Base-by-base conservation (phyloP, 306 rosid species). In the Malus domestica region DNA sequence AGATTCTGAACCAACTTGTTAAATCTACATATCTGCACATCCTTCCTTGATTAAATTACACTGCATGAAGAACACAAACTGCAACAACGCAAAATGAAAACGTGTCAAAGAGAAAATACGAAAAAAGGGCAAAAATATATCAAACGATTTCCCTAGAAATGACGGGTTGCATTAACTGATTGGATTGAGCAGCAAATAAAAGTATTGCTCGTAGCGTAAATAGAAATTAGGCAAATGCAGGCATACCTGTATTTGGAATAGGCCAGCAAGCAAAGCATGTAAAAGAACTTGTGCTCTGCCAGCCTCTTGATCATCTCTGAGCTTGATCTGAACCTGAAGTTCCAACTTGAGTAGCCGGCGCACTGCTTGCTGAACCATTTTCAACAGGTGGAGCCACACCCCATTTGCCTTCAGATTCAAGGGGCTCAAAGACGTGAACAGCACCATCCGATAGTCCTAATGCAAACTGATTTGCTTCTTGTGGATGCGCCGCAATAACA, bases 341-440 rank as follows among this genome's bases (percentile, higher is more conserved):
- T 82, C 96, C 97, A n/a, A 88, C 93, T 67, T 94, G 79, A 58
- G 87, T 19, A 67, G 90, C 88, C 30, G 89, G 86, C 62, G 76
- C 83, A 68, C 88, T 88, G 83, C 89, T 80, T 51, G 96, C 85
- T 76, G 98, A 92, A 25, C 98, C 97, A 44, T 92, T 95, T 82
- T 95, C 98, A 30, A 61, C 79, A 0, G 97, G 96, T 38, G 97
- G 92, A 55, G 90, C 90, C 70, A 89, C 88, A 1, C 97, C 97
- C 98, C 98, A 94, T 86, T 89, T 94, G 59, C 92, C 91, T 82
- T 94, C 98, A 0, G 97, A 89, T 60, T 94, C 98, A 7, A 90
- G 93, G 15, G 98, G 98, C 80, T 95, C 98, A 64, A 95, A 89
- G 68, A 95, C 96, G 68, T 89, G 92, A 83, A 95, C 97, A 70